Base-by-base conservation (phyloP, 2,329 filamentous ascomycete species). In the Helicocarpus griseus region DNA sequence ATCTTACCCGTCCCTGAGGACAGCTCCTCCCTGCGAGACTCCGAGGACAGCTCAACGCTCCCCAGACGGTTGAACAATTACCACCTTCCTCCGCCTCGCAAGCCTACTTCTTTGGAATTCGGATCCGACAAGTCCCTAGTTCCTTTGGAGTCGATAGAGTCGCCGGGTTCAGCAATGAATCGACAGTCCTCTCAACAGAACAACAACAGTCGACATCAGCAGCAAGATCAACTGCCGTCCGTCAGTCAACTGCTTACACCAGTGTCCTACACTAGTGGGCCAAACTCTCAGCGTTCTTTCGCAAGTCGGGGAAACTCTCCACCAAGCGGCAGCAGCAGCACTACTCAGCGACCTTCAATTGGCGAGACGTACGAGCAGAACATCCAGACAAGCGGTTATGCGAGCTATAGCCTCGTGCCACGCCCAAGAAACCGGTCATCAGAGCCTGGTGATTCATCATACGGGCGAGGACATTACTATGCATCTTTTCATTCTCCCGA, bases 231-330 rank as follows among this genome's bases (percentile, higher is more conserved):
- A 49, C 60, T 72, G 9, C 69, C 69, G 14, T 65, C 69, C 7
- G 68, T 72, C 33, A 67, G 66, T 40, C 67, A 70, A 52, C 56
- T 72, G 40, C 57, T 72, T 47, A 69, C 66, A 1, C 67, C 68
- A 2, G 57, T 55, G 13, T 56, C 62, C 14, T 59, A 58, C 33
- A 57, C 62, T 9, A 64, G 55, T 49, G 60, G 62, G 22, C 56
- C 62, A 35, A n/a, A 48, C 9, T 65, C 65, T 36, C 58, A 63
- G 4, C 64, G 62, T 52, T 50, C 56, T 24, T 55, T 22, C 11
- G 13, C 4, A 14, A 21, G 45, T 14, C 31, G 31, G 19, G 14
- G 31, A 47, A 36, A 36, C 31, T 47, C 45, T 22, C 14, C 45
- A 4, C 31, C 22, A 26, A 24, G 26, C 14, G 36, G 45, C 21